Evolutionary conservation across 1,284 basidiomycete genomes (phyloP).

Genomic region (Omphalotus olearius): DNA sequence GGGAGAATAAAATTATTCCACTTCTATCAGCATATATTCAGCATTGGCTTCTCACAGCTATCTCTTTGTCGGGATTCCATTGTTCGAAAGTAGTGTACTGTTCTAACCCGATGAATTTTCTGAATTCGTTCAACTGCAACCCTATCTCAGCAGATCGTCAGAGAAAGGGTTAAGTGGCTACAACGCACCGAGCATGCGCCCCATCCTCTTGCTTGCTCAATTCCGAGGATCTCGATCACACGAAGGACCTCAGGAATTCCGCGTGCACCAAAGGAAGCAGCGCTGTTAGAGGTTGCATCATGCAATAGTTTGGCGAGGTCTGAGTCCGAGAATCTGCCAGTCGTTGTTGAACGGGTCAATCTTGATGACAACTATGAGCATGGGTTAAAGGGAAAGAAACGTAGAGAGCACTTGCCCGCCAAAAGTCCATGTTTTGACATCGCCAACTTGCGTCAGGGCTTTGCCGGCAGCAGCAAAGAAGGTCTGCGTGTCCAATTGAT

Average conservation of each 20-base stretch:
- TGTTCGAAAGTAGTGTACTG: constrained; percentile 63
- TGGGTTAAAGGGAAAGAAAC: constrained; percentile 1
- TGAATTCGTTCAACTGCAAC: constrained; percentile 44
- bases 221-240: constrained; percentile 70
- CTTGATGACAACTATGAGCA: constrained; percentile 25
- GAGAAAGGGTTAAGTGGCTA: constrained; percentile 17
- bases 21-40: not conserved
- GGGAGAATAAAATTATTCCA: constrained; percentile 9
- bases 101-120: constrained; percentile 42
- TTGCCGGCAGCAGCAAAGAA: constrained; percentile 36
- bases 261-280: constrained; percentile 74
- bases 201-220: constrained; percentile 69
- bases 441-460: constrained; percentile 30
- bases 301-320: constrained; percentile 67
- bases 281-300: constrained; percentile 59
- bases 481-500: constrained; percentile 27
- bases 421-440: constrained; percentile 52
- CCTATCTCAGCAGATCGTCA: not conserved
- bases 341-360: constrained; percentile 40
- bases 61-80: constrained; percentile 70
- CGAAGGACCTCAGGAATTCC: constrained; percentile 67
- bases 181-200: constrained; percentile 64
- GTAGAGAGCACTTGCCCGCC: constrained; percentile 33
- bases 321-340: constrained; percentile 64
- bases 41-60: constrained; percentile 42